Base-by-base conservation (phyloP, 2,329 filamentous ascomycete species). In the Diplocarpon rosae region DNA sequence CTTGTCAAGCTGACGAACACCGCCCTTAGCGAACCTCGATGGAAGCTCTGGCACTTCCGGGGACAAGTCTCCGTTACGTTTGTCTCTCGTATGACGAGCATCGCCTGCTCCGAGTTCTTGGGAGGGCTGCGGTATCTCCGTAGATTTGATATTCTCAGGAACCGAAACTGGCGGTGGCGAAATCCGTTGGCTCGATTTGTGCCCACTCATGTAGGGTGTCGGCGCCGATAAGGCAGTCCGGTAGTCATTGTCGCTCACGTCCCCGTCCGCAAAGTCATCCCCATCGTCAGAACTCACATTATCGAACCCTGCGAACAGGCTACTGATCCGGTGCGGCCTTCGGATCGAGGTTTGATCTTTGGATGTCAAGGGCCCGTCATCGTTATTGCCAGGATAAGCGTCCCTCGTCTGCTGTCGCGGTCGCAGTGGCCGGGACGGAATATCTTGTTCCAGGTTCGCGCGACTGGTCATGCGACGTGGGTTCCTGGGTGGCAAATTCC, bases 261-360 rank as follows among this genome's bases (percentile, higher is more conserved):
- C 78, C 3, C 62, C 67, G 47, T 80, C 76, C 27, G 63, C 68
- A 61, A 80, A 80, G 24, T 82, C 77, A 33, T 81, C 77, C 2
- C 60, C 69, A 44, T 85, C 80, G 36, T 80, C 80, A 7, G 80
- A 81, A 56, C 78, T 86, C 36, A 70, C 71, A 11, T 76, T 77
- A 37, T 90, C 85, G 53, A 93, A 92, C 0, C 85, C 85, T 28
- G 85, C 84, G 63, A 92, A 92, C n/a, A 93, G 68, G 59, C 85
- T 92, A 63, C 84, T 90, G 39, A 85, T 80, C 44, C 85, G 74
- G 58, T 84, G 80, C 1, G 85, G 75, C 48, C 80, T 75, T 59
- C 83, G 70, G 1, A 78, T 74, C 2, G 72, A 71, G 42, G 71
- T 74, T 12, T 76, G 70, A 44, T 55, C 58, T 37, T 56, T 59